Evolutionary conservation across 306 rosid genomes (phyloP).

Genomic region (Vigna radiata): DNA sequence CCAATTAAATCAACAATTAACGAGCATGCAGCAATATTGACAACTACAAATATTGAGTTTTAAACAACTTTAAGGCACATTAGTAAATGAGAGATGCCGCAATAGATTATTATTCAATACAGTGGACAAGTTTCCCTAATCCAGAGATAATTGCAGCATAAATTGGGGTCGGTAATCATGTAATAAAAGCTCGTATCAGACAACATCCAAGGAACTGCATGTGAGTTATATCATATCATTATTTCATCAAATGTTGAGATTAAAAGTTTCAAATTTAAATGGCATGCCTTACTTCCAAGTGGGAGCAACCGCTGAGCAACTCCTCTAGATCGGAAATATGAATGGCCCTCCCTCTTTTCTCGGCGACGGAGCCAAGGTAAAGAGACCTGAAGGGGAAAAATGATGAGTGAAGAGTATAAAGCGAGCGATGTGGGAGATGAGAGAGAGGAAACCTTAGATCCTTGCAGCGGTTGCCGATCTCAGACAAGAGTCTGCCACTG

Average conservation of each 20-base stretch:
- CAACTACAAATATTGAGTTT: not conserved
- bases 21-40: slow-evolving; percentile 17
- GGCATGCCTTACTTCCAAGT: slow-evolving; percentile 67
- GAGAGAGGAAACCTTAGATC: slow-evolving; percentile 22
- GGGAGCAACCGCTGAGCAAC: slow-evolving; percentile 82
- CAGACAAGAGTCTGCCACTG: slow-evolving; percentile 80
- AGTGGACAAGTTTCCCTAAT: too few species aligned
- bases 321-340: slow-evolving; percentile 86
- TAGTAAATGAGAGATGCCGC: not conserved
- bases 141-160: too few species aligned
- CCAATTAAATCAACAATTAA: slow-evolving; percentile 26
- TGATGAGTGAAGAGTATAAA: not conserved
- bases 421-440: not conserved
- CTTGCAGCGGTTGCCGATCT: slow-evolving; percentile 80
- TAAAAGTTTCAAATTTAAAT: too few species aligned
- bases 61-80: not conserved
- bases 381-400: slow-evolving; percentile 65
- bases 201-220: not conserved
- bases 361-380: slow-evolving; percentile 89
- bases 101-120: not conserved
- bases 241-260: not conserved
- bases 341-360: slow-evolving; percentile 78
- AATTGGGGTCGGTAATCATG: too few species aligned
- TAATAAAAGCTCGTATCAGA: not conserved
- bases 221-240: too few species aligned